Evolutionary conservation across 2,329 filamentous ascomycete genomes (phyloP).

Genomic region (Ophiostoma sp.): DNA sequence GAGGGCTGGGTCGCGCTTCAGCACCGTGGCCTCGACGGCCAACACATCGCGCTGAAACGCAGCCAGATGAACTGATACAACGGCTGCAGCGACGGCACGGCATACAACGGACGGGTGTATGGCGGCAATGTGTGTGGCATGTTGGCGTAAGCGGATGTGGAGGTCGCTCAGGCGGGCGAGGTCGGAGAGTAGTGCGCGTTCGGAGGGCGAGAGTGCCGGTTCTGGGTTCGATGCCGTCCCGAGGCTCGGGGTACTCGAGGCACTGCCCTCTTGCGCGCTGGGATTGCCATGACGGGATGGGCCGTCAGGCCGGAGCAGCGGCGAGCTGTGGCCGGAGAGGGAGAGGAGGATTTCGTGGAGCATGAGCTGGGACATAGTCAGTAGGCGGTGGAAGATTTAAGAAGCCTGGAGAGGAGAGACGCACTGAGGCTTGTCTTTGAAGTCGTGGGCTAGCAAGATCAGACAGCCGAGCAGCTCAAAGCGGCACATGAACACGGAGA

Average conservation of each 20-base stretch:
- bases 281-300: slow-evolving; percentile 39
- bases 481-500: slow-evolving; percentile 27
- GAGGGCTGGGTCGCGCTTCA: slow-evolving; percentile 72
- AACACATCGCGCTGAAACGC: slow-evolving; percentile 82
- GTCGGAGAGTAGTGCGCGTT: slow-evolving; percentile 76
- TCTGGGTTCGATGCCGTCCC: slow-evolving; percentile 34
- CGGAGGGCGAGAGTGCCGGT: slow-evolving; percentile 68
- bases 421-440: slow-evolving; percentile 19
- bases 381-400: background rate
- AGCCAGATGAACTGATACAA: slow-evolving; percentile 72
- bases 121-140: slow-evolving; percentile 66
- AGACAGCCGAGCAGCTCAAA: slow-evolving; percentile 31
- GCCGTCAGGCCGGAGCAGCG: slow-evolving; percentile 67
- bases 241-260: background rate
- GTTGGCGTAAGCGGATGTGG: slow-evolving; percentile 69
- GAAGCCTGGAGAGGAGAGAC: background rate
- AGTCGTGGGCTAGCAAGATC: slow-evolving; percentile 29
- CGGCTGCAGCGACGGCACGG: slow-evolving; percentile 78
- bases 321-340: slow-evolving; percentile 89
- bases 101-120: slow-evolving; percentile 80
- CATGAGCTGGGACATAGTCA: slow-evolving; percentile 55
- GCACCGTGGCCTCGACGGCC: slow-evolving; percentile 76
- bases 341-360: slow-evolving; percentile 98
- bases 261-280: slow-evolving; percentile 26
- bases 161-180: slow-evolving; percentile 76